A percentile compares a stretch with the other conserved stretches of the same genome.
Evolutionary conservation across 148 eudicot species (phyloP).

Genomic region (Vaccinium vitisidaea): DNA sequence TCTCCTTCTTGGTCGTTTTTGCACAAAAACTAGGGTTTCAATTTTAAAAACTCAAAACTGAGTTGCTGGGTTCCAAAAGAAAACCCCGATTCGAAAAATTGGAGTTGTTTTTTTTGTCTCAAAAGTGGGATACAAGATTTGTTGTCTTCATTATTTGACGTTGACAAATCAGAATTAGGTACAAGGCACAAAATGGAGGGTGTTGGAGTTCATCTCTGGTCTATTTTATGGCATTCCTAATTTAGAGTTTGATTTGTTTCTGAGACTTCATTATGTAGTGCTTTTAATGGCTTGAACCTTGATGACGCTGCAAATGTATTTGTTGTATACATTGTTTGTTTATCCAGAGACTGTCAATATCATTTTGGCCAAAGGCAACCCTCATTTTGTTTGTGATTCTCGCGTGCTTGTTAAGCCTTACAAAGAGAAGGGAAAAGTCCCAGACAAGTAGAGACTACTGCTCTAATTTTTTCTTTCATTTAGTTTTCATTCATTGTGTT

Average conservation of each 20-base stretch:
- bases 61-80: no score
- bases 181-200: no score
- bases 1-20: no score
- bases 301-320: not conserved
- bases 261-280: not conserved
- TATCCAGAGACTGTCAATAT: conserved; percentile 77
- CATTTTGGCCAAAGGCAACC: conserved; percentile 91
- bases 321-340: conserved; percentile 20
- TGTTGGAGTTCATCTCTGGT: not conserved
- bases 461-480: not conserved
- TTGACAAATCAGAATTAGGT: no score
- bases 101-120: no score
- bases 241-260: not conserved
- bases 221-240: not conserved
- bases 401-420: conserved; percentile 97
- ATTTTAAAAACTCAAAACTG: no score
- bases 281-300: not conserved
- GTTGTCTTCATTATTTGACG: no score
- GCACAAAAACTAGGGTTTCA: no score
- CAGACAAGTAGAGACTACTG: conserved; percentile 51
- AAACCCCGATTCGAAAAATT: no score
- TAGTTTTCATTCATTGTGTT: not conserved
- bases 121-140: no score
- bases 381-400: conserved; percentile 91
- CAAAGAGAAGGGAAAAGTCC: conserved; percentile 91